phyloP scores from a whole-genome alignment of 1,284 basidiomycete genomes.

The Ganoderma multipileum region DNA sequence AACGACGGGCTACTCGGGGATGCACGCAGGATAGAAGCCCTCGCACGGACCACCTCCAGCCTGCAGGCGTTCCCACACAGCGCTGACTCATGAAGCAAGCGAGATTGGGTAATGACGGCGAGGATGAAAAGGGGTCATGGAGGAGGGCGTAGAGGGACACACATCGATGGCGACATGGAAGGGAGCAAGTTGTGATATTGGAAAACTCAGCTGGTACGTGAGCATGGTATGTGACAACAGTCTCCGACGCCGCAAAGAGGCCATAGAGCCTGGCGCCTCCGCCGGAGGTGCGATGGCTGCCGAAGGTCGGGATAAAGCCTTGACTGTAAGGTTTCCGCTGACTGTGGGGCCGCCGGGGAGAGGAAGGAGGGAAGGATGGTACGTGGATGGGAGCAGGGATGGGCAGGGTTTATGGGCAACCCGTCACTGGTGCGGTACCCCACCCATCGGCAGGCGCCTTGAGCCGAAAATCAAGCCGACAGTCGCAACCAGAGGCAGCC shows the following conservation, averaged over 20 bases:
- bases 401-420: background rate
- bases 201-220: background rate
- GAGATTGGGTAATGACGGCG: background rate
- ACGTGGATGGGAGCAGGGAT: background rate
- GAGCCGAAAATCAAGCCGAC: background rate
- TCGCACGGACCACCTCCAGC: conserved; percentile 7
- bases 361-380: background rate
- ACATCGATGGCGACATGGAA: background rate
- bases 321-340: background rate
- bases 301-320: background rate
- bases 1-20: background rate
- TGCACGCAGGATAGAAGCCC: background rate
- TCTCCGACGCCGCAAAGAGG: background rate
- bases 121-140: background rate
- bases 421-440: conserved; percentile 10
- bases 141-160: background rate
- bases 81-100: background rate
- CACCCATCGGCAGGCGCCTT: background rate
- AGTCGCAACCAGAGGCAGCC: too few species aligned
- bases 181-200: background rate
- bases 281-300: background rate
- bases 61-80: background rate
- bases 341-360: background rate
- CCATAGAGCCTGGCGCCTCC: background rate
- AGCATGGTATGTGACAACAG: background rate